Base-by-base conservation (phyloP, 2,329 filamentous ascomycete species). In the Xylariaceae sp. region DNA sequence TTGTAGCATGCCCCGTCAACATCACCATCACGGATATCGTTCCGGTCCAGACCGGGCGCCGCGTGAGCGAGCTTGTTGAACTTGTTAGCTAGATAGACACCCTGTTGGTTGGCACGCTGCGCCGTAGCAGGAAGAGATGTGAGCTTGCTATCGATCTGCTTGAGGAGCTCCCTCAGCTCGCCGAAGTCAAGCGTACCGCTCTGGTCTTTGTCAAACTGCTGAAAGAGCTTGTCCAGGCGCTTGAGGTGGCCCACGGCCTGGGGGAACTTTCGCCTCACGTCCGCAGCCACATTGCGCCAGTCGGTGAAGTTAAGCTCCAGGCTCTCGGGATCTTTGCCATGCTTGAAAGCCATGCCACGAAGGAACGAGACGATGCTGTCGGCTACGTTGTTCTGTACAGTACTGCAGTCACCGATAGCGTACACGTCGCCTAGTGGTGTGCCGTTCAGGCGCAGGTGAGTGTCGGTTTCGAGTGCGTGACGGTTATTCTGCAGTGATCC, bases 361-460 rank as follows among this genome's bases (percentile, higher is more conserved):
- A 98, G 76, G 67, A 97, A 98, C 16, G 81, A 85, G 36, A 96
- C 76, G 54, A 98, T 83, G 67, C 96, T 85, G 59, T 95, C 88
- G 3, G 90, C 87, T 2, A 97, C 75, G 54, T 98, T 98, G 71
- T 98, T 98, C 61, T 98, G 94, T 0, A 98, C 91, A 0, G 94
- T 98, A 6, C 88, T 76, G 68, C 93, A 97, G 67, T 98, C 93
- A 12, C 93, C 93, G 48, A 98, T 89, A 36, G 90, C 90, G 59
- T 98, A 98, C 17, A 98, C 89, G 47, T 97, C 91, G 29, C 93
- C 93, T 0, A 97, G 68, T 0, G 93, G 93, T 0, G 93, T 81
- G 39, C 93, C 93, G 45, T 85, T 87, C 0, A 98, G 71, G 31
- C 93, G 88, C 8, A 97, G 82, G 61, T 98, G 91, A 1, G 88